Base-by-base conservation (phyloP, 768 basidiomycete species). In the Kwoniella newhampshirensis region DNA sequence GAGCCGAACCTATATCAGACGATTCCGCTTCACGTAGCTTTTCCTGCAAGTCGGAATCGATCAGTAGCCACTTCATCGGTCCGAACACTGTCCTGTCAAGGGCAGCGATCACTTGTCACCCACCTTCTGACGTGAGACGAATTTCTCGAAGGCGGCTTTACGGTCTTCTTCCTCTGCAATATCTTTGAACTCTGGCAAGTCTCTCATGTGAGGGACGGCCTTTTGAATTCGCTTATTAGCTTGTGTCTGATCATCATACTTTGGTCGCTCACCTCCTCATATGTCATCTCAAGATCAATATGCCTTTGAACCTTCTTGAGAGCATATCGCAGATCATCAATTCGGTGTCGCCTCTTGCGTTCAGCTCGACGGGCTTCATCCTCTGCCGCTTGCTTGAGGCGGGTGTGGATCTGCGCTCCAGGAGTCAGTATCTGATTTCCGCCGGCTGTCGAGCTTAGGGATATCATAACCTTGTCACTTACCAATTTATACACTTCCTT, bases 291-390 rank as follows among this genome's bases (percentile, higher is more conserved):
- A 46, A 92, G 74, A 62, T 94, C 90, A 36, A 97, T 76, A 1
- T 89, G 83, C 46, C 92, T 89, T 0, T 88, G 75, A 6, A 94
- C 80, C 74, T 94, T 94, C 78, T 89, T 91, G 63, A 97, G 80
- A 0, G 93, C 96, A 78, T 98, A 96, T 5, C 96, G 86, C 35
- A 99, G 80, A 70, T 98, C 96, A 76, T 99, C 96, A 69, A 96
- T 90, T 60, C 91, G 77, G 75, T 94, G 88, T 25, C 93, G 83
- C 56, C 87, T 85, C 67, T 82, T 86, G 55, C 91, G 82, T 77
- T 98, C 96, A 0, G 85, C 78, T 32, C 78, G 65, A 8, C 91
- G 83, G n/a, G 86, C 81, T 74, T 85, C 89, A 75, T 97, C 96
- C 15, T 91, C 89, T 2, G 87, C 87, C 32, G 86, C 60, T 86